phyloP scores from a whole-genome alignment of 495 filamentous ascomycete genomes.

The Penicillium mononematosum region DNA sequence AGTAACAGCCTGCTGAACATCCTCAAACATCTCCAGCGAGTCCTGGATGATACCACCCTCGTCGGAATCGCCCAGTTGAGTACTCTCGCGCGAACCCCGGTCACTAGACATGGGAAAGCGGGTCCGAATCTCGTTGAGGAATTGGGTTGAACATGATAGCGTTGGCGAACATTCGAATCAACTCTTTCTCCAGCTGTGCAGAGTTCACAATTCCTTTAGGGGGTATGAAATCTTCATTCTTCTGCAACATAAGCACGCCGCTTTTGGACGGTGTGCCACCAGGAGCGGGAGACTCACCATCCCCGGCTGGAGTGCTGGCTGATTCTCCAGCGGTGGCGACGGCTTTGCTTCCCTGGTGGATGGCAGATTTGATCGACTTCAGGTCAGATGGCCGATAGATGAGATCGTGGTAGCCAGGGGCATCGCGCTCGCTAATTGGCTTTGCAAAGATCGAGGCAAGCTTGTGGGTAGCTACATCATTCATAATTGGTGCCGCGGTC shows the following conservation, averaged over 20 bases:
- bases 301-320: conserved; percentile 46
- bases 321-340: conserved; percentile 61
- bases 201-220: conserved; percentile 92
- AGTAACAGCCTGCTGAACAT: conserved; percentile 63
- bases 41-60: conserved; percentile 82
- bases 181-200: conserved; percentile 88
- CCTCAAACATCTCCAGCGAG: conserved; percentile 76
- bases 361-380: conserved; percentile 77
- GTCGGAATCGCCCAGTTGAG: conserved; percentile 54
- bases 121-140: conserved; percentile 63
- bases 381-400: conserved; percentile 86
- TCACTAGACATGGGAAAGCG: conserved; percentile 49
- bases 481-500: conserved; percentile 74
- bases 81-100: conserved; percentile 43
- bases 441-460: conserved; percentile 83
- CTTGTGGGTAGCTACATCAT: conserved; percentile 81
- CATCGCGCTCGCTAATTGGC: conserved; percentile 79
- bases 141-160: conserved; percentile 96
- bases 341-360: conserved; percentile 72
- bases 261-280: conserved; percentile 39
- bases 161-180: conserved; percentile 97
- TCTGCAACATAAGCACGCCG: conserved; percentile 55
- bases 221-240: conserved; percentile 72
- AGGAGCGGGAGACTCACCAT: conserved; percentile 44
- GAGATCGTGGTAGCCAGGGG: conserved; percentile 83